Conservation (phyloP, 139 green algal species). For the Bryopsis sp. region DNA sequence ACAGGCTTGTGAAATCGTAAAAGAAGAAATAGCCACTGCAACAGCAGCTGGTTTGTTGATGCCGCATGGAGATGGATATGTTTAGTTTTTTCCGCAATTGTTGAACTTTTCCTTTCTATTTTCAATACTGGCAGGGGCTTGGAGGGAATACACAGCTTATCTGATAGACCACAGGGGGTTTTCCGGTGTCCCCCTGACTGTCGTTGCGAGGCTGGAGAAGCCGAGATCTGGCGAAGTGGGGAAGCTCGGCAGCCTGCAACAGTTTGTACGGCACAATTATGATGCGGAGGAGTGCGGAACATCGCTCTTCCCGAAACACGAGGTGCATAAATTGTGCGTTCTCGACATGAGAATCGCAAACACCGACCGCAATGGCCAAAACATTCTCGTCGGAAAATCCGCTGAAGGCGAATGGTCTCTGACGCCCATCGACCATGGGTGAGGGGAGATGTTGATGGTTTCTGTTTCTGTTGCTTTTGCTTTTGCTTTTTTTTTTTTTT, state of each 20-base stretch:
- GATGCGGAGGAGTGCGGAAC: slow-evolving; percentile 57
- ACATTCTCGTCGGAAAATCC: slow-evolving; percentile 38
- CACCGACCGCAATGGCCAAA: slow-evolving; percentile 55
- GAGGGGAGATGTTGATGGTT: too few species aligned
- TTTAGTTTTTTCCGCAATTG: too few species aligned
- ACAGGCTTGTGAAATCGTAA: too few species aligned
- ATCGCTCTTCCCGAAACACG: slow-evolving; percentile 30
- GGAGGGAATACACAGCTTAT: slow-evolving; percentile 50
- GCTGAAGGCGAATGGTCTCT: slow-evolving; percentile 29
- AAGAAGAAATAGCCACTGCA: too few species aligned
- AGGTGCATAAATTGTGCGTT: slow-evolving; percentile 53
- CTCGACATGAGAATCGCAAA: slow-evolving; percentile 58
- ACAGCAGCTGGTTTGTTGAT: too few species aligned
- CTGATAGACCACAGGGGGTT: slow-evolving; percentile 52
- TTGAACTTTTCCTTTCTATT: too few species aligned
- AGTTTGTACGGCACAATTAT: slow-evolving; percentile 38
- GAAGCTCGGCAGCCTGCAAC: slow-evolving; percentile 55
- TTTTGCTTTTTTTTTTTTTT: too few species aligned
- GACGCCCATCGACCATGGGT: slow-evolving; percentile 57
- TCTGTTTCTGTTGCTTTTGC: too few species aligned
- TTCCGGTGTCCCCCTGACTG: slow-evolving; percentile 48
- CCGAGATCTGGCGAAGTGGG: slow-evolving; percentile 2
- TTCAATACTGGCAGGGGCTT: too few species aligned
- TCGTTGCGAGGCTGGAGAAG: slow-evolving; percentile 33
- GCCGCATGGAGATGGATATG: too few species aligned